A percentile compares a stretch with the other conserved stretches of the same genome.
phyloP scores from a whole-genome alignment of 495 filamentous ascomycete species.

The Xylaria castorea region DNA sequence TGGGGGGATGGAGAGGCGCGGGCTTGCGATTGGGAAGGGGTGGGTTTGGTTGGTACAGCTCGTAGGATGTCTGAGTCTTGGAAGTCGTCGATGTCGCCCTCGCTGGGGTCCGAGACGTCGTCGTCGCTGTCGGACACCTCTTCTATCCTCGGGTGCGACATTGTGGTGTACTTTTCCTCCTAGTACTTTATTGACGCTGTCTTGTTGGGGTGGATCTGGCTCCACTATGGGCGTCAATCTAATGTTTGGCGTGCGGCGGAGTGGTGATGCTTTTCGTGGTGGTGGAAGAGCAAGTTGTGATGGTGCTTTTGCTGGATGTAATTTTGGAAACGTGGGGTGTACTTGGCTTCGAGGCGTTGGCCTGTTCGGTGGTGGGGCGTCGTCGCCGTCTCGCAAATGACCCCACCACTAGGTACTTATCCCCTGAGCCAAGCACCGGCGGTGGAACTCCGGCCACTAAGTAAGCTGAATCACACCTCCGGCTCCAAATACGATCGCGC shows the following conservation, averaged over 20 bases:
- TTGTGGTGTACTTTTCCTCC: conserved; percentile 44
- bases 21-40: conserved; percentile 22
- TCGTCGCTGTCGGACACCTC: conserved; percentile 82
- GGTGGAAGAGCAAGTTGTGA: not conserved
- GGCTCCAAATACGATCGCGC: not conserved
- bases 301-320: not conserved
- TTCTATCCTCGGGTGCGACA: conserved; percentile 89
- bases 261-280: not conserved
- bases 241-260: not conserved
- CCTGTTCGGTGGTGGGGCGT: conserved; percentile 6
- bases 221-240: not conserved
- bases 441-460: not conserved
- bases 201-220: not conserved
- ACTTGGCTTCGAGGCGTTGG: not conserved
- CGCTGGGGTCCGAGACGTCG: conserved; percentile 76
- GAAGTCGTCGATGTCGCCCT: conserved; percentile 68
- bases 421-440: not conserved
- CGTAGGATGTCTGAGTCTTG: conserved; percentile 55
- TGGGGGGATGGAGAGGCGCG: not conserved
- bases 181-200: not conserved
- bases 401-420: not conserved
- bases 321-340: conserved; percentile 18
- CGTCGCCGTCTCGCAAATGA: not conserved
- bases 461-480: not conserved
- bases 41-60: conserved; percentile 31